Evolutionary conservation across 352 stramenopile species (phyloP).

Genomic region (Globisporangium carolinianum): DNA sequence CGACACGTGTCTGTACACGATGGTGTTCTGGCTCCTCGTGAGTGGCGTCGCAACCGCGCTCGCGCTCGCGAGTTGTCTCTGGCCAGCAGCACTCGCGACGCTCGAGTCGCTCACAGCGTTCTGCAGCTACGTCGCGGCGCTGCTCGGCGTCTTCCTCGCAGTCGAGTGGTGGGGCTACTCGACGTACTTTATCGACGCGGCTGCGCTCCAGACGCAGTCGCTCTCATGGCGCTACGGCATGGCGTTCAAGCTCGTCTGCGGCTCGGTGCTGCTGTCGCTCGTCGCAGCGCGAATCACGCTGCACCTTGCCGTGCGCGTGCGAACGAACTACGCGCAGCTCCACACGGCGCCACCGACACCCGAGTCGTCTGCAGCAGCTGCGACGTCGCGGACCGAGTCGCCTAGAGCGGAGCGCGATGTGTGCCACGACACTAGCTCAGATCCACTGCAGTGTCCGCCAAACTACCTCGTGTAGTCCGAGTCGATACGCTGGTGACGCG

Average conservation of each 20-base stretch:
- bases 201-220: constrained; percentile 24
- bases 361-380: background rate
- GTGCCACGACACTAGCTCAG: background rate
- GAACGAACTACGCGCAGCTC: constrained; percentile 17
- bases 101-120: constrained; percentile 15
- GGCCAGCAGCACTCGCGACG: background rate
- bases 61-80: constrained; percentile 10
- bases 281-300: constrained; percentile 23
- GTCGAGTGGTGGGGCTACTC: constrained; percentile 54
- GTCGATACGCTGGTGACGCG: background rate
- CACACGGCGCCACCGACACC: background rate
- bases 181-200: constrained; percentile 35
- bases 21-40: constrained; percentile 33
- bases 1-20: constrained; percentile 45
- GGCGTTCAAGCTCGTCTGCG: constrained; percentile 30
- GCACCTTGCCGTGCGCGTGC: constrained; percentile 6
- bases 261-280: constrained; percentile 20
- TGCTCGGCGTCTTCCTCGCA: constrained; percentile 28
- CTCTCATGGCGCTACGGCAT: constrained; percentile 31
- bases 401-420: background rate
- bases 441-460: background rate
- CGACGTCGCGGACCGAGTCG: background rate
- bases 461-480: background rate
- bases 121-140: constrained; percentile 24
- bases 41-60: constrained; percentile 15